Evolutionary conservation across 768 basidiomycete genomes (phyloP).

Genomic region (Leucosporidium yakuticum): DNA sequence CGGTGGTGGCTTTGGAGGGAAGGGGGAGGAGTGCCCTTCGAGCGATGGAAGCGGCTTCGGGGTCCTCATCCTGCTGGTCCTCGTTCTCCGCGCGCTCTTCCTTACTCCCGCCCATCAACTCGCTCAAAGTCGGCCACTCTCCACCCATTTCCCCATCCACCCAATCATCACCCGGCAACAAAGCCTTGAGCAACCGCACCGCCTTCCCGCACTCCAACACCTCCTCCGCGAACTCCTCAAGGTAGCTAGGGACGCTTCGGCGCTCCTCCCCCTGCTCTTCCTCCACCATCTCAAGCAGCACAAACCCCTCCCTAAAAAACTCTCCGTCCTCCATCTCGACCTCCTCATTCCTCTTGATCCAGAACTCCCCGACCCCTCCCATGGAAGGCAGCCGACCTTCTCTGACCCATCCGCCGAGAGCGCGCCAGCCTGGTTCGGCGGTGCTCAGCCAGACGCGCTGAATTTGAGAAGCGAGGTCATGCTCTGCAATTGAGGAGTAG

Average conservation of each 20-base stretch:
- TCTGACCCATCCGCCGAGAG: constrained; percentile 1
- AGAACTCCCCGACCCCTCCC: neutral
- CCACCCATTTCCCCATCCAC: neutral
- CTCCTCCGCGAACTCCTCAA: neutral
- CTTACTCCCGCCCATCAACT: neutral
- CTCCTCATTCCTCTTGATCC: neutral
- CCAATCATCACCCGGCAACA: neutral
- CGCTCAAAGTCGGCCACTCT: neutral
- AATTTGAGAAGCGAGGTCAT: neutral
- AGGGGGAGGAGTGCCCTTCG: neutral
- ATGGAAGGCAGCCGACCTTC: neutral
- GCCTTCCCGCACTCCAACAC: constrained; percentile 1
- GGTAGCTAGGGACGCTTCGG: neutral
- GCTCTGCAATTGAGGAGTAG: too few species aligned
- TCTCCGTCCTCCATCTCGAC: neutral
- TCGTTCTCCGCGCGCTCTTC: neutral
- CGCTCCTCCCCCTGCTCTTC: neutral
- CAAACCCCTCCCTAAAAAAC: neutral
- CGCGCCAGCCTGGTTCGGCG: neutral
- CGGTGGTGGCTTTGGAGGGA: neutral
- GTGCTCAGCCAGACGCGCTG: neutral
- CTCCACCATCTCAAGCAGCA: neutral
- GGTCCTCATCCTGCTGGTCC: neutral
- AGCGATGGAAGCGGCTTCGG: too few species aligned
- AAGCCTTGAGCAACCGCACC: neutral